Percentiles rank a stretch among this genome's conserved stretches.
phyloP scores from a whole-genome alignment of 2,329 filamentous ascomycete genomes.

The Penicillium digitatum region DNA sequence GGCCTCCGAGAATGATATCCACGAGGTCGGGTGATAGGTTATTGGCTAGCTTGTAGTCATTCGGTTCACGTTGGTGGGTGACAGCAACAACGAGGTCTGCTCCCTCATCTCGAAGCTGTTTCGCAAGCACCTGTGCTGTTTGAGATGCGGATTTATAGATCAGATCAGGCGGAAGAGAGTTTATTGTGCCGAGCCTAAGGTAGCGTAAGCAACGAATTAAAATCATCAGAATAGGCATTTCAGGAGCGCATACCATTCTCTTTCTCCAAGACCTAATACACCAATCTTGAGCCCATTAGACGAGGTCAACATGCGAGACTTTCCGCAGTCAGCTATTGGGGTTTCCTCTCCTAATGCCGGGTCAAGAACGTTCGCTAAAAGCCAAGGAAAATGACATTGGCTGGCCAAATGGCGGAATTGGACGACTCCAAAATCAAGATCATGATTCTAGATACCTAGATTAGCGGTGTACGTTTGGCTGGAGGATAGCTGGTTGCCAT shows the following conservation, averaged over 20 bases:
- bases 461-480: constrained; percentile 10
- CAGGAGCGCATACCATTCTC: constrained; percentile 61
- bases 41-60: constrained; percentile 79
- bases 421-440: constrained; percentile 83
- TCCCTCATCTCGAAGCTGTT: constrained; percentile 67
- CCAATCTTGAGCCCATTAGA: constrained; percentile 84
- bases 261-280: constrained; percentile 77
- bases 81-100: constrained; percentile 79
- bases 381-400: constrained; percentile 82
- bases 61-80: constrained; percentile 82
- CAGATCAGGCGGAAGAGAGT: constrained; percentile 74
- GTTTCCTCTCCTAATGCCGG: constrained; percentile 71
- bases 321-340: constrained; percentile 70
- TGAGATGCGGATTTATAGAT: constrained; percentile 75
- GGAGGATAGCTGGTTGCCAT: constrained; percentile 3
- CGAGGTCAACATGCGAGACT: constrained; percentile 71
- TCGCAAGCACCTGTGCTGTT: constrained; percentile 71
- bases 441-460: constrained; percentile 65
- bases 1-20: constrained; percentile 81
- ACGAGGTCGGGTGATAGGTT: constrained; percentile 67
- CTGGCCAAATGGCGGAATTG: constrained; percentile 70
- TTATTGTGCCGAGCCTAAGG: constrained; percentile 72
- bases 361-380: constrained; percentile 83
- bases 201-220: background rate
- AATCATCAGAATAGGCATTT: background rate